Conservation (phyloP, 371 early-diverging fungal genomes). For the Actinomucor elegans region DNA sequence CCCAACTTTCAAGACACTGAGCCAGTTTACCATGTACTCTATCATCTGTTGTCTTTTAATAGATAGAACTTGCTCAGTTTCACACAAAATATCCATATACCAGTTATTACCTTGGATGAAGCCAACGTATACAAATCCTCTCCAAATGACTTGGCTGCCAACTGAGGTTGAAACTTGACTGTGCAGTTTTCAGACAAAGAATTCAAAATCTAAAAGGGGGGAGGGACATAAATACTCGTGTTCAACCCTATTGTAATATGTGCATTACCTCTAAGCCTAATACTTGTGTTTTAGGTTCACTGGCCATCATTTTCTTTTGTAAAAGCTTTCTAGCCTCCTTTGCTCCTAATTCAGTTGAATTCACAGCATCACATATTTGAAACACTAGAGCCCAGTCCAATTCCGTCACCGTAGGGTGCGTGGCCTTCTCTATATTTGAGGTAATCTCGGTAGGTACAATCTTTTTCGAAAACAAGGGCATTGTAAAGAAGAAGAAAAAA, state of each 20-base stretch:
- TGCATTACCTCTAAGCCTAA: slow-evolving; percentile 37
- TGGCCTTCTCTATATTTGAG: slow-evolving; percentile 32
- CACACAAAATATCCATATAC: background rate
- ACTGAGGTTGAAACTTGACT: slow-evolving; percentile 29
- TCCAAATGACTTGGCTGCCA: slow-evolving; percentile 44
- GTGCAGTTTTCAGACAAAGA: slow-evolving; percentile 46
- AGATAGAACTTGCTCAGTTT: too few species aligned
- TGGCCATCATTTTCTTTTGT: slow-evolving; percentile 47
- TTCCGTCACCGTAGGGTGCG: slow-evolving; percentile 24
- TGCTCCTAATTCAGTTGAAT: slow-evolving; percentile 39
- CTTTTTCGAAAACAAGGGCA: slow-evolving; percentile 47
- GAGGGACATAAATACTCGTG: background rate
- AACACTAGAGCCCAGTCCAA: slow-evolving; percentile 48
- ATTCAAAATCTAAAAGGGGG: slow-evolving; percentile 33
- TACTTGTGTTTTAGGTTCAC: slow-evolving; percentile 33
- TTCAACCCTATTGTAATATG: background rate
- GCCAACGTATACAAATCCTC: slow-evolving; percentile 39
- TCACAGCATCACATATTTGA: slow-evolving; percentile 43
- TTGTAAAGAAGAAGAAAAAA: slow-evolving; percentile 8
- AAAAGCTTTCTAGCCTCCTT: slow-evolving; percentile 52
- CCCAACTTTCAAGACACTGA: slow-evolving; percentile 42
- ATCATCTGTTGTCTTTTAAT: slow-evolving; percentile 33
- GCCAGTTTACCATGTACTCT: slow-evolving; percentile 38
- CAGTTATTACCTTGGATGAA: slow-evolving; percentile 25
- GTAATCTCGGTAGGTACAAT: slow-evolving; percentile 44